These are phyloP conservation scores for Sporothrix inflata DNA, from an alignment of 2,329 filamentous ascomycete genomes.

Conservation along the genomic window DNA sequence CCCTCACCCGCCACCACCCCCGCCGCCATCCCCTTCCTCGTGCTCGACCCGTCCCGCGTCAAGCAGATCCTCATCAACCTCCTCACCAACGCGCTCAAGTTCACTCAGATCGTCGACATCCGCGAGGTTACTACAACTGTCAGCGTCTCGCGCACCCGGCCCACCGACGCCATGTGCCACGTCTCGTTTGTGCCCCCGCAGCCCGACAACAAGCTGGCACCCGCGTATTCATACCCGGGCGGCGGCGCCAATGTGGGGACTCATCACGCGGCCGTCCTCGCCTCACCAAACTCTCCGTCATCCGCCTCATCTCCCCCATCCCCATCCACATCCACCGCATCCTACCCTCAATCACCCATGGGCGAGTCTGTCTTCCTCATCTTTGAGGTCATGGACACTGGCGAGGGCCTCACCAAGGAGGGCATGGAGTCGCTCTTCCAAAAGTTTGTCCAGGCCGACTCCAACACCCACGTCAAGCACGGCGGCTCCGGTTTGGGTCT, in stretches of 20 bases:
- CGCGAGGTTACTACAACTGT: slow-evolving; percentile 58
- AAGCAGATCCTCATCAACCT: slow-evolving; percentile 81
- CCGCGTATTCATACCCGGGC: slow-evolving; percentile 17
- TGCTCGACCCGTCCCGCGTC: slow-evolving; percentile 72
- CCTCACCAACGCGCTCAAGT: slow-evolving; percentile 80
- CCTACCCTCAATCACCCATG: slow-evolving; percentile 22
- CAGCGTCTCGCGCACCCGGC: slow-evolving; percentile 48
- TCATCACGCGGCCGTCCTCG: neutral
- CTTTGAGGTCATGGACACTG: slow-evolving; percentile 77
- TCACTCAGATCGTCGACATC: slow-evolving; percentile 66
- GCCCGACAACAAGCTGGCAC: slow-evolving; percentile 24
- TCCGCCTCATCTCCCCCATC: neutral
- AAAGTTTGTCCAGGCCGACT: slow-evolving; percentile 76
- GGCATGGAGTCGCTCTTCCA: slow-evolving; percentile 78
- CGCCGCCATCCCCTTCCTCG: slow-evolving; percentile 63
- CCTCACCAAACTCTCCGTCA: neutral
- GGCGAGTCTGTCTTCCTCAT: slow-evolving; percentile 64
- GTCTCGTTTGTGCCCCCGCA: slow-evolving; percentile 66
- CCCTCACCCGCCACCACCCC: slow-evolving; percentile 38
- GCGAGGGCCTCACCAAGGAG: slow-evolving; percentile 69
- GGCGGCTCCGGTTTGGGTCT: slow-evolving; percentile 78
- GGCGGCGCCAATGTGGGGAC: neutral
- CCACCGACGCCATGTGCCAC: slow-evolving; percentile 46
- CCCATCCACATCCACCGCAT: neutral
- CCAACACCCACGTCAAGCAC: slow-evolving; percentile 76